phyloP scores from a whole-genome alignment of 768 basidiomycete species.

The Trametes elegans region DNA sequence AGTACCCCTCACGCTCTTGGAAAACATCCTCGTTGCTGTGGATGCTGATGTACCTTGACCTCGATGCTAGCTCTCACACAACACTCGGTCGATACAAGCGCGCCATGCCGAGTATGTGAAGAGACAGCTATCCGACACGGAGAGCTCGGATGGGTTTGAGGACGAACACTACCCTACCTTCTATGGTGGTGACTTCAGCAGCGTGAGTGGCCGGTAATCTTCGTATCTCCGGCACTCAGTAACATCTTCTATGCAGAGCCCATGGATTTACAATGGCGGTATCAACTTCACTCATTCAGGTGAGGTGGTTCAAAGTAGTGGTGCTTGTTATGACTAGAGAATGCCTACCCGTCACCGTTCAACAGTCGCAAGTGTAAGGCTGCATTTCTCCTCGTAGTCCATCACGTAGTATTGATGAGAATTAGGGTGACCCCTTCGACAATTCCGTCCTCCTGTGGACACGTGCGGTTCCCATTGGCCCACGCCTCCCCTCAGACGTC shows the following conservation, averaged over 20 bases:
- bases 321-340: too few relatives aligned
- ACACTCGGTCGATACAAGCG: conserved; percentile 36
- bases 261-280: conserved; percentile 49
- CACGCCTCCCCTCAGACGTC: conserved; percentile 38
- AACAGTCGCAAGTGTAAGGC: conserved; percentile 48
- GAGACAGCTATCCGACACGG: conserved; percentile 34
- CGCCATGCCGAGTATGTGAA: conserved; percentile 25
- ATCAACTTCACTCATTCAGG: conserved; percentile 49
- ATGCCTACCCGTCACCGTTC: neutral
- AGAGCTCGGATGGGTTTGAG: conserved; percentile 35
- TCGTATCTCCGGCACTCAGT: too few relatives aligned
- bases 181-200: conserved; percentile 47
- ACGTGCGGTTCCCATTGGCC: conserved; percentile 40
- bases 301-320: too few relatives aligned
- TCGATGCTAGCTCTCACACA: conserved; percentile 34
- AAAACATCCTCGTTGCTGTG: too few relatives aligned
- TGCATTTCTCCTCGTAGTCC: neutral
- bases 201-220: conserved; percentile 34
- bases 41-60: neutral
- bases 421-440: conserved; percentile 53
- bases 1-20: too few relatives aligned
- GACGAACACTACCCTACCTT: conserved; percentile 52
- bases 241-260: conserved; percentile 31
- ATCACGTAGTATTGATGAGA: neutral
- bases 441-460: conserved; percentile 59